Percentiles rank a stretch among this genome's conserved stretches.
phyloP scores from a whole-genome alignment of 2,329 filamentous ascomycete genomes.

The Epicoccum sorghinum region DNA sequence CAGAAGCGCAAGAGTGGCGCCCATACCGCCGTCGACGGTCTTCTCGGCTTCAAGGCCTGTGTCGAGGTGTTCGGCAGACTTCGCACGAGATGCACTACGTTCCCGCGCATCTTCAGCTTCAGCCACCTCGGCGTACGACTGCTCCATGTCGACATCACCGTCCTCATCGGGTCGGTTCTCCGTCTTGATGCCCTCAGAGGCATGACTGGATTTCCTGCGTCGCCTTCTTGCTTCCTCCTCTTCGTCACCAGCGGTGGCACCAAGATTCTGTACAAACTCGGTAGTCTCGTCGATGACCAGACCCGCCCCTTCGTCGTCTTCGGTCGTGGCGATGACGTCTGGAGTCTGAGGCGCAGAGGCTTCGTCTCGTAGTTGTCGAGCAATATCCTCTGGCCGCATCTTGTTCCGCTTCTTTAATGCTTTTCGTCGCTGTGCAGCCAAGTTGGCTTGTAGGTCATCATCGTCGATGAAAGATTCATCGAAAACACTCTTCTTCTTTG shows the following conservation, averaged over 20 bases:
- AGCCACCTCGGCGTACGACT: slow-evolving; percentile 59
- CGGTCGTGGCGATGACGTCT: slow-evolving; percentile 64
- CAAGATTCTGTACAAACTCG: slow-evolving; percentile 88
- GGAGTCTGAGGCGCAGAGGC: slow-evolving; percentile 54
- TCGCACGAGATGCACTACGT: slow-evolving; percentile 38
- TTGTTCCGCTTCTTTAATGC: slow-evolving; percentile 93
- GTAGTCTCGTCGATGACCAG: slow-evolving; percentile 95
- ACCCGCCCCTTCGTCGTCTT: slow-evolving; percentile 64
- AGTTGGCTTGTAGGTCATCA: slow-evolving; percentile 85
- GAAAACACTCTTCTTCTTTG: slow-evolving; percentile 69
- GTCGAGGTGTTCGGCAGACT: slow-evolving; percentile 61
- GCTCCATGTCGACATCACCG: slow-evolving; percentile 61
- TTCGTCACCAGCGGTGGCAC: slow-evolving; percentile 48
- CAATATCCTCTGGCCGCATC: slow-evolving; percentile 83
- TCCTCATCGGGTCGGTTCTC: slow-evolving; percentile 53
- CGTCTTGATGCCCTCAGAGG: slow-evolving; percentile 32
- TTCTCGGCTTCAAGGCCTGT: slow-evolving; percentile 87
- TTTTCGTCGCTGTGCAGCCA: slow-evolving; percentile 80
- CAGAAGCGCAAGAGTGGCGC: slow-evolving; percentile 80
- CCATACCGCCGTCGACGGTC: slow-evolving; percentile 77
- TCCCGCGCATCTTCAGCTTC: slow-evolving; percentile 54
- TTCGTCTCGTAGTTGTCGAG: slow-evolving; percentile 75
- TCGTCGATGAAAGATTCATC: slow-evolving; percentile 83
- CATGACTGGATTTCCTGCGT: slow-evolving; percentile 48
- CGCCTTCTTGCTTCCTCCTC: slow-evolving; percentile 55